Percentiles rank a stretch among this genome's conserved stretches.
Evolutionary conservation across 1,139 yeast genomes (phyloP).

Genomic region (Candida sanyaensis): DNA sequence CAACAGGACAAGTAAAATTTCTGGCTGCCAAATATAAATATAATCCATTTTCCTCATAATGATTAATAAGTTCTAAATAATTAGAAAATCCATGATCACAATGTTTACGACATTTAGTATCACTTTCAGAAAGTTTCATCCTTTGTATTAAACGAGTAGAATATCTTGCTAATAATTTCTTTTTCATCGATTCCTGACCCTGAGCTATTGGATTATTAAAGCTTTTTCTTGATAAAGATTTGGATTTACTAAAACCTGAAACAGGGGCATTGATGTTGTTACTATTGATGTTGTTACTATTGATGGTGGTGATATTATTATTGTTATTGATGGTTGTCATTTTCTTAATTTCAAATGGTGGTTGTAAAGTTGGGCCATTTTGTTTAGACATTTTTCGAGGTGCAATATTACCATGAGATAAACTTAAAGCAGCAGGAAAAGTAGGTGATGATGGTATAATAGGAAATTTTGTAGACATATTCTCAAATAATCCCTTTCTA

Average conservation of each 20-base stretch:
- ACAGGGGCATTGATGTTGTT: background rate
- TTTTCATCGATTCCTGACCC: background rate
- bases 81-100: conserved; percentile 12
- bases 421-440: conserved; percentile 4
- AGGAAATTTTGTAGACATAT: background rate
- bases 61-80: conserved; percentile 15
- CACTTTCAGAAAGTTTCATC: conserved; percentile 14
- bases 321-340: background rate
- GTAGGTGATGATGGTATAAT: conserved; percentile 2
- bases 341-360: conserved; percentile 1
- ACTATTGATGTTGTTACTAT: no score
- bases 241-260: background rate
- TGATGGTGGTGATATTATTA: background rate
- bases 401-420: background rate
- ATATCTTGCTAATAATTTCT: conserved; percentile 8
- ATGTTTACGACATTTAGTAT: conserved; percentile 13
- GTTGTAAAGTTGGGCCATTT: background rate
- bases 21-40: conserved; percentile 6
- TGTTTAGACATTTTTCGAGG: background rate
- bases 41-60: conserved; percentile 10
- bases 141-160: conserved; percentile 7
- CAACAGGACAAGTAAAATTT: conserved; percentile 45
- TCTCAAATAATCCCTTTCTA: background rate
- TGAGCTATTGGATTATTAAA: background rate
- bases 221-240: background rate